Evolutionary conservation across 495 filamentous ascomycete species (phyloP), one percentile per base, ranked within the genome.

Genomic region (Aspergillus biplanus): DNA sequence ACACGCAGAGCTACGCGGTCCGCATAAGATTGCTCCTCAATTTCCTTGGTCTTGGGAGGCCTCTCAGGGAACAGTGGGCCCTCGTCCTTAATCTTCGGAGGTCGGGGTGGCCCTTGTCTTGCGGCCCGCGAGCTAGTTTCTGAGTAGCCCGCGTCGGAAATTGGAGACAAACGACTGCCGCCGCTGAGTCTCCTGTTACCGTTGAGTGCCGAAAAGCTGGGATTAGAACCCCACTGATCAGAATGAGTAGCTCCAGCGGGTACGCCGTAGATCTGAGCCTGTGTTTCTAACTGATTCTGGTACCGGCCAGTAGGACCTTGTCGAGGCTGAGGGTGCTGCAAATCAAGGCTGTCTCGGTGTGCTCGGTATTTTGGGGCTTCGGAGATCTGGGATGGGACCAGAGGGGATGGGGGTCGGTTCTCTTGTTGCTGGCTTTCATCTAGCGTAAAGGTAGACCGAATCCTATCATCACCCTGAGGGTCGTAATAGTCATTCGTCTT

Each of bases 311-410:
- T 92, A 33, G 92, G 89, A 0, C 92, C 92, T 58, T 86, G 90
- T 13, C 91, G 86, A 33, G 93, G 93, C 71, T 97, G 93, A 15
- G 93, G 93, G 75, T 97, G 93, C 72, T 93, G 88, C 7, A 97
- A 78, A 69, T 93, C 92, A 33, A 96, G 77, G 50, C 91, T 96
- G 71, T 95, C 90, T 54, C 93, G 91, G 74, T 97, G 91, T 16
- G 91, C 92, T 69, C 91, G 87, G 72, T 97, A 97, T 72, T 96
- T 96, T 34, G 93, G 92, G 60, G 92, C 89, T 70, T 97, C 93
- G 27, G 92, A 90, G 16, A 83, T 76, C 65, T 86, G 71, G 48
- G 85, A 82, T 13, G 87, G 88, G 18, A 90, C 81, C 33, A 90
- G 72, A 3, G 88, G 87, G 0, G 85, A 88, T 2, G 86, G 81